Evolutionary conservation across 2,329 filamentous ascomycete genomes (phyloP).

Genomic region (Ceratocystiopsis minuta): DNA sequence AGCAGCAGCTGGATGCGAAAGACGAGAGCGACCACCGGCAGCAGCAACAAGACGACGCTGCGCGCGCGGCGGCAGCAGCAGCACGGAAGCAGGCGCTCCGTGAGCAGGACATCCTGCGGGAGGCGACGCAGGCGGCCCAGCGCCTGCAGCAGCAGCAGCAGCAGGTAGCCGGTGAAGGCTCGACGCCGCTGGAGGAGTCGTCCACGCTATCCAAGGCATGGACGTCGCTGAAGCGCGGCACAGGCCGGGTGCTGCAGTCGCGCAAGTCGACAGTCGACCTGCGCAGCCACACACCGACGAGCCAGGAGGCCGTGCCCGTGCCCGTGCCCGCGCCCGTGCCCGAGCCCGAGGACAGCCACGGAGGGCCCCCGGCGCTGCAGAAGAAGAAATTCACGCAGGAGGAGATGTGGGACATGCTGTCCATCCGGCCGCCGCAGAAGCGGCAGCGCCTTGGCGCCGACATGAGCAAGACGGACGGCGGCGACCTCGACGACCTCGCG

Average conservation of each 20-base stretch:
- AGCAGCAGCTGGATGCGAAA: neutral
- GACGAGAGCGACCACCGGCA: neutral
- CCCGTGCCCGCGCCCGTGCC: neutral
- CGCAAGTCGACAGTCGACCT: conserved; percentile 5
- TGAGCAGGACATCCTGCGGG: neutral
- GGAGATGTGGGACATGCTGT: conserved; percentile 4
- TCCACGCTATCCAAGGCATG: conserved; percentile 5
- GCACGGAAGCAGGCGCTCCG: neutral
- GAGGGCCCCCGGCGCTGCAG: neutral
- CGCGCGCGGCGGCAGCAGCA: neutral
- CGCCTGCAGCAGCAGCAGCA: neutral
- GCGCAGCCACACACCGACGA: neutral
- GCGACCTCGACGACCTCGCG: too few relatives aligned
- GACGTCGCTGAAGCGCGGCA: conserved; percentile 5
- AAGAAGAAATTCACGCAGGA: conserved; percentile 2
- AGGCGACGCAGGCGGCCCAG: too few relatives aligned
- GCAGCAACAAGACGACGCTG: neutral
- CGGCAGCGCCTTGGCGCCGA: neutral
- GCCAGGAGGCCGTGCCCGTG: neutral
- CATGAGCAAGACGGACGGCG: too few relatives aligned
- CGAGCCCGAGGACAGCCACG: too few relatives aligned
- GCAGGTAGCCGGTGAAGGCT: neutral
- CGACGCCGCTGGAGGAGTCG: neutral
- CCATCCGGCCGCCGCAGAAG: conserved; percentile 3
- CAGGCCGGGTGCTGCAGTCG: conserved; percentile 1